Conservation (phyloP, 164 flowering plant species). For the Taxillus chinensis region DNA sequence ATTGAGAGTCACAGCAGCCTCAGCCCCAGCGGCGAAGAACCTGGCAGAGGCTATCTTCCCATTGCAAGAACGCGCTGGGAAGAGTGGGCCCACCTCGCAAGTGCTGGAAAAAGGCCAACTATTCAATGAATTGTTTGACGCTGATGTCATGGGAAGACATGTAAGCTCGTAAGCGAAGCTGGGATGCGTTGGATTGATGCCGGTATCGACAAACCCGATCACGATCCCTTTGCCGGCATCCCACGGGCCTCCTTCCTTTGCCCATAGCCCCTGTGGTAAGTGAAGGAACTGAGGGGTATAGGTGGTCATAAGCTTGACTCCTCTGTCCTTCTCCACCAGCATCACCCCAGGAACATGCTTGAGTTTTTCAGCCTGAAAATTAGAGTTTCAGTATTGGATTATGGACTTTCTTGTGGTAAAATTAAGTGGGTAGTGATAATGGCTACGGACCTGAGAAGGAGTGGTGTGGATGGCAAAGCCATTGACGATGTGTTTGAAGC, state of each 20-base stretch:
- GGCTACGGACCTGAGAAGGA: conserved; percentile 45
- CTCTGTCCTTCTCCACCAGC: conserved; percentile 67
- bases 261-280: conserved; percentile 50
- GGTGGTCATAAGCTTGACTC: conserved; percentile 73
- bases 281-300: conserved; percentile 72
- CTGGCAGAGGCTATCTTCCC: conserved; percentile 85
- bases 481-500: conserved; percentile 74
- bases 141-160: background rate
- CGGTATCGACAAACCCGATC: conserved; percentile 77
- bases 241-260: conserved; percentile 45
- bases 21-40: conserved; percentile 79
- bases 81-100: conserved; percentile 66
- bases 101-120: conserved; percentile 43
- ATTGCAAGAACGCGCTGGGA: conserved; percentile 65
- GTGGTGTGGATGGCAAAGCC: conserved; percentile 80
- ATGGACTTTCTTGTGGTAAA: too few relatives aligned
- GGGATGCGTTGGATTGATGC: conserved; percentile 75
- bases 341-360: conserved; percentile 41
- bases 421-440: too few relatives aligned
- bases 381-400: too few relatives aligned
- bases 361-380: conserved; percentile 46
- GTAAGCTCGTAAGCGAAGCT: conserved; percentile 58
- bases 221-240: conserved; percentile 85
- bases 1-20: conserved; percentile 45
- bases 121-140: conserved; percentile 7